These are phyloP conservation scores for Plasmodium vivax DNA, from an alignment of 169 alveolate genomes.

Conservation along the genomic window DNA sequence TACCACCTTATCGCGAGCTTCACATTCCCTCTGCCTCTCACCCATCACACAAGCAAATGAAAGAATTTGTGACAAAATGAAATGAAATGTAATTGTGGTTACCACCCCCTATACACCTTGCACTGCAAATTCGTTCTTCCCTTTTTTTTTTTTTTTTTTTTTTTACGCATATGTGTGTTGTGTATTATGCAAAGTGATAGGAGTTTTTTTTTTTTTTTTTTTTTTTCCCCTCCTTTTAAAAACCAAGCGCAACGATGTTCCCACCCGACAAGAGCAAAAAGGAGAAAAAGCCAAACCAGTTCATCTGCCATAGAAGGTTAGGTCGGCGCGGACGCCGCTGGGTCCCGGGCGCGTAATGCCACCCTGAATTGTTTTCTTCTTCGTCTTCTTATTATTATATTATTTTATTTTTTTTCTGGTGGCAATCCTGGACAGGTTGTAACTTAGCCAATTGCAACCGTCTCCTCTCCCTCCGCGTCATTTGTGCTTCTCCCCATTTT, in stretches of 20 bases:
- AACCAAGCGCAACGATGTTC: neutral
- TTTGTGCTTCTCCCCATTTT: neutral
- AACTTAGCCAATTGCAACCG: neutral
- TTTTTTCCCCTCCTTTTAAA: neutral
- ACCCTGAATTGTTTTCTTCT: neutral
- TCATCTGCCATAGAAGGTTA: conserved; percentile 45
- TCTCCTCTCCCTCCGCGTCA: neutral
- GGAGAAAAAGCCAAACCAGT: neutral
- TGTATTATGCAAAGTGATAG: neutral
- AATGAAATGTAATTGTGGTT: neutral
- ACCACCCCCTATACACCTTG: neutral
- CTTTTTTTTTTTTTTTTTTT: neutral
- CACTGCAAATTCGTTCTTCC: neutral
- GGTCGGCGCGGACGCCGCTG: neutral
- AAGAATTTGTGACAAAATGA: neutral
- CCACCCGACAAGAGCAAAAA: neutral
- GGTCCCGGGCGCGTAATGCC: neutral
- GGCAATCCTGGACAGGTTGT: neutral
- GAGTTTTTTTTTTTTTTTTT: neutral
- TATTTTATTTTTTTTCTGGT: neutral
- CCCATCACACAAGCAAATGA: neutral
- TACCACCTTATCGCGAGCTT: neutral
- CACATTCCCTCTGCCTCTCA: neutral
- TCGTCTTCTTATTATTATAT: too few relatives aligned
- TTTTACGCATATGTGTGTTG: neutral